Evolutionary conservation across 495 filamentous ascomycete genomes (phyloP).

Genomic region (Physcia stellaris): DNA sequence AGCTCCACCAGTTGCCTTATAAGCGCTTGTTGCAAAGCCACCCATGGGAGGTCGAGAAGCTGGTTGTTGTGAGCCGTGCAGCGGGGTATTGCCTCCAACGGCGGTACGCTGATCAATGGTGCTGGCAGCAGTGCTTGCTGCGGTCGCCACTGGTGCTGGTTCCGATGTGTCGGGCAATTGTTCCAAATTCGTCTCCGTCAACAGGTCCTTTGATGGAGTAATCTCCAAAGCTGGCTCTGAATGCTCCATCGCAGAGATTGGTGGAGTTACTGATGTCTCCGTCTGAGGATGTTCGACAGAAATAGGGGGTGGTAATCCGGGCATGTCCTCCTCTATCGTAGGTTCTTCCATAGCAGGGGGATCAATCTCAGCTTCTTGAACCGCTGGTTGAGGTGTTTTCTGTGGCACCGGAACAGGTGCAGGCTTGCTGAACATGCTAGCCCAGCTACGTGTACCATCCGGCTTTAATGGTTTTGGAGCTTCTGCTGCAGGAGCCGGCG

Average conservation of each 20-base stretch:
- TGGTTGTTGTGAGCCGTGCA: slow-evolving; percentile 39
- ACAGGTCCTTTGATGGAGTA: slow-evolving; percentile 61
- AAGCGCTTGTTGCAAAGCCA: slow-evolving; percentile 59
- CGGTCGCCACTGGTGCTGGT: slow-evolving; percentile 63
- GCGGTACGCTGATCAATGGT: slow-evolving; percentile 55
- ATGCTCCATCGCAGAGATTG: slow-evolving; percentile 7
- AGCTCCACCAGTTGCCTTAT: slow-evolving; percentile 52
- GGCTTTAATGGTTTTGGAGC: slow-evolving; percentile 10
- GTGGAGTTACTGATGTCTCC: slow-evolving; percentile 15
- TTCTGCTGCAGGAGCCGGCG: slow-evolving; percentile 15
- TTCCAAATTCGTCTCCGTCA: slow-evolving; percentile 86
- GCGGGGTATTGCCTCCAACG: slow-evolving; percentile 38
- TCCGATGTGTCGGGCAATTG: slow-evolving; percentile 68
- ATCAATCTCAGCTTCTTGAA: slow-evolving; percentile 9
- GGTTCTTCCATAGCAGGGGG: slow-evolving; percentile 1
- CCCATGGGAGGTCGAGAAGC: slow-evolving; percentile 47
- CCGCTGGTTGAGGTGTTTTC: slow-evolving; percentile 13
- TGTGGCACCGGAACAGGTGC: slow-evolving; percentile 19
- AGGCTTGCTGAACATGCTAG: slow-evolving; percentile 26
- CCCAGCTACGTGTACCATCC: slow-evolving; percentile 21
- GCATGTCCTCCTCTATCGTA: slow-evolving; percentile 8
- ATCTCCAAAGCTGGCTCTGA: slow-evolving; percentile 37
- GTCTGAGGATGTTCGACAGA: slow-evolving; percentile 9
- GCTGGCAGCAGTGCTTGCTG: slow-evolving; percentile 81
- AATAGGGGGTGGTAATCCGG: slow-evolving; percentile 14